These are phyloP conservation scores for Thermomyces lanuginosus DNA, from an alignment of 2,329 filamentous ascomycete genomes.

Conservation along the genomic window DNA sequence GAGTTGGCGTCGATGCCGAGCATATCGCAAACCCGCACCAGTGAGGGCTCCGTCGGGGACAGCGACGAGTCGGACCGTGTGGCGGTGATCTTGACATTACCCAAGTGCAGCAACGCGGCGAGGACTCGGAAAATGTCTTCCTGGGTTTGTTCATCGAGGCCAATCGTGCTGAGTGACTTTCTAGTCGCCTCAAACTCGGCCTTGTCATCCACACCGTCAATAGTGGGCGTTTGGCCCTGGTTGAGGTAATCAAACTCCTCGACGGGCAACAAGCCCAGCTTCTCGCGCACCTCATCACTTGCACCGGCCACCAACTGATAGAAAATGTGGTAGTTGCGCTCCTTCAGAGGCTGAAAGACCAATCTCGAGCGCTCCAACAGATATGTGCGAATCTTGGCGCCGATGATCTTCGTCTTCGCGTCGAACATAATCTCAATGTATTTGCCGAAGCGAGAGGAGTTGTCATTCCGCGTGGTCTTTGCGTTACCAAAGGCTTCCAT, in stretches of 20 bases:
- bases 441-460: slow-evolving; percentile 96
- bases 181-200: slow-evolving; percentile 83
- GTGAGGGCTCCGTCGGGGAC: slow-evolving; percentile 60
- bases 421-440: slow-evolving; percentile 99
- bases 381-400: slow-evolving; percentile 92
- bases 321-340: slow-evolving; percentile 98
- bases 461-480: slow-evolving; percentile 98
- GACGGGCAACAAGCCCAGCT: slow-evolving; percentile 60
- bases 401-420: slow-evolving; percentile 85
- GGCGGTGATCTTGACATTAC: slow-evolving; percentile 89
- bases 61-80: slow-evolving; percentile 78
- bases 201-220: slow-evolving; percentile 90
- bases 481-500: slow-evolving; percentile 99
- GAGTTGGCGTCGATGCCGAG: slow-evolving; percentile 72
- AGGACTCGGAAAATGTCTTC: slow-evolving; percentile 75
- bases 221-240: slow-evolving; percentile 77
- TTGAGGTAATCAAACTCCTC: slow-evolving; percentile 95
- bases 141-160: slow-evolving; percentile 59
- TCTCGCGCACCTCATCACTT: slow-evolving; percentile 64
- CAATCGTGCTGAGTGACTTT: slow-evolving; percentile 73
- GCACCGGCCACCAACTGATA: slow-evolving; percentile 91
- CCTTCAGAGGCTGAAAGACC: slow-evolving; percentile 93
- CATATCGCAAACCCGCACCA: slow-evolving; percentile 66
- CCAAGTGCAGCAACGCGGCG: slow-evolving; percentile 79
- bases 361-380: slow-evolving; percentile 85